phyloP scores from a whole-genome alignment of 306 rosid species.

The Pyrus bretschneideri region DNA sequence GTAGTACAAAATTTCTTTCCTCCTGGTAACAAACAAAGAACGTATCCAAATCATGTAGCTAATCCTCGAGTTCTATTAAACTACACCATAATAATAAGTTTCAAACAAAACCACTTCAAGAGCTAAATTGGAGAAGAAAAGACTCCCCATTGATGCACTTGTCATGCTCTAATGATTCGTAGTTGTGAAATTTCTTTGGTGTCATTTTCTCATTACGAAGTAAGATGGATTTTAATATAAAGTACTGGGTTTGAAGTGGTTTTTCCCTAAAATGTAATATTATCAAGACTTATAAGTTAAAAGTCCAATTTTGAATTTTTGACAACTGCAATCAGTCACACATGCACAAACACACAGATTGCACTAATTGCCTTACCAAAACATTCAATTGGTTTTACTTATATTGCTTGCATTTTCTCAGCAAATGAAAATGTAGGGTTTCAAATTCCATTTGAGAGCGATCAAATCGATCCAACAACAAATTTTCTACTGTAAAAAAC shows the following conservation, averaged over 20 bases:
- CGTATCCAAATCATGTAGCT: background rate
- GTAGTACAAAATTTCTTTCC: constrained; percentile 85
- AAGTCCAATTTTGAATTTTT: background rate
- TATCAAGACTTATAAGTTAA: no score
- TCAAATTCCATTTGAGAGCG: background rate
- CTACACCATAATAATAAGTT: background rate
- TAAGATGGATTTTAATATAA: no score
- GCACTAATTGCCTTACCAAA: background rate
- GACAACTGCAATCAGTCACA: background rate
- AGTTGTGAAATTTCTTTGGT: no score
- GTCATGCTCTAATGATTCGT: no score
- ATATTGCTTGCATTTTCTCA: background rate
- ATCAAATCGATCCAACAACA: background rate
- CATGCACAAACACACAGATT: background rate
- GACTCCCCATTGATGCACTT: background rate
- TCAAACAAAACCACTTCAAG: background rate
- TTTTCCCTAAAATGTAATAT: no score
- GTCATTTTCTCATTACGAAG: no score
- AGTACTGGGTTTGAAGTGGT: no score
- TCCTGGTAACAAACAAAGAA: constrained; percentile 34
- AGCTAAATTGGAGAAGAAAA: background rate
- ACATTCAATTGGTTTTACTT: background rate
- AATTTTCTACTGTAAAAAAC: background rate
- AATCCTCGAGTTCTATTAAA: background rate
- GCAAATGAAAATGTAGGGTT: background rate